Conservation (phyloP, 352 stramenopile genomes). For the Stramenopiles sp. region DNA sequence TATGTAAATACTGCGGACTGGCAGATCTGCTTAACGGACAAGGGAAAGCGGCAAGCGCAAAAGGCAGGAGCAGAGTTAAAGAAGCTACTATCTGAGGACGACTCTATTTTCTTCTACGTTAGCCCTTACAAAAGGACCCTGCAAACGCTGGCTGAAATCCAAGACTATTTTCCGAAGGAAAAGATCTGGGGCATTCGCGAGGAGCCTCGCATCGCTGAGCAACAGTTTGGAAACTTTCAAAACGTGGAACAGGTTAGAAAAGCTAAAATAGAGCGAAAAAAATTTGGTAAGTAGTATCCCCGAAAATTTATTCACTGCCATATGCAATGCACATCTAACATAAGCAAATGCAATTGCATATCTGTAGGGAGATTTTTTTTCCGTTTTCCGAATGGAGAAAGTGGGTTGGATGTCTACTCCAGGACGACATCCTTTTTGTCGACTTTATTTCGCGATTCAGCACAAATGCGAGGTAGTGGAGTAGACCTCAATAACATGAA, state of each 20-base stretch:
- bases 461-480: conserved; percentile 37
- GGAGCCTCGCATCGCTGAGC: conserved; percentile 57
- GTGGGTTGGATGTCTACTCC: conserved; percentile 60
- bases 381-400: conserved; percentile 58
- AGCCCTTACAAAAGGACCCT: conserved; percentile 57
- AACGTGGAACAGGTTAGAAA: conserved; percentile 33
- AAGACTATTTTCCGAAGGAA: too few relatives aligned
- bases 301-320: conserved; percentile 22
- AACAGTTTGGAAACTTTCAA: conserved; percentile 71
- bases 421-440: conserved; percentile 61
- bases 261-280: conserved; percentile 32
- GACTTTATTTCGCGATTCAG: conserved; percentile 56
- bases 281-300: conserved; percentile 56
- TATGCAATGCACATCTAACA: conserved; percentile 50
- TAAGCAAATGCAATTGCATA: conserved; percentile 44
- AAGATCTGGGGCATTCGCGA: conserved; percentile 44
- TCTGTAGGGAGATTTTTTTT: conserved; percentile 66
- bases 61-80: conserved; percentile 44
- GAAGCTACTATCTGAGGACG: conserved; percentile 45
- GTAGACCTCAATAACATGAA: conserved; percentile 38
- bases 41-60: conserved; percentile 48
- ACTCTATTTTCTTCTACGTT: conserved; percentile 33
- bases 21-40: conserved; percentile 49
- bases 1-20: conserved; percentile 53
- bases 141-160: conserved; percentile 56